These are phyloP conservation scores for Ramaria sp. DNA, from an alignment of 768 basidiomycete genomes.

Conservation along the genomic window DNA sequence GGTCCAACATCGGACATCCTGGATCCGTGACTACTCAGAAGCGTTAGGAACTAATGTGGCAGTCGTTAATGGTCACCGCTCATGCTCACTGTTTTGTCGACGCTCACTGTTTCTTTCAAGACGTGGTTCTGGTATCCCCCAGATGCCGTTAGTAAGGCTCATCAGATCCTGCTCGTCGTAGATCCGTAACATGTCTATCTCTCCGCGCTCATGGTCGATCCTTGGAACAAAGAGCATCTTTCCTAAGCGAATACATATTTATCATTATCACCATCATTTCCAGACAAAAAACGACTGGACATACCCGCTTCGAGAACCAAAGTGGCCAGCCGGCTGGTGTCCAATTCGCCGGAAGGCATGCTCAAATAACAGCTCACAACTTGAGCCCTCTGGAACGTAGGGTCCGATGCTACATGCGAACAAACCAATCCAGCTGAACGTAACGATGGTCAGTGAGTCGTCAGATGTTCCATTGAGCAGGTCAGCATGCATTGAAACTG, in stretches of 20 bases:
- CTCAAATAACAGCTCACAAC: conserved; percentile 68
- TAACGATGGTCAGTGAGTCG: conserved; percentile 15
- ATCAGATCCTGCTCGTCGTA: conserved; percentile 48
- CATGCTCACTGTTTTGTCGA: conserved; percentile 43
- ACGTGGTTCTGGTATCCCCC: conserved; percentile 70
- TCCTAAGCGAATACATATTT: conserved; percentile 24
- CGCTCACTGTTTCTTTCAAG: conserved; percentile 29
- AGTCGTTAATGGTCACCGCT: not conserved
- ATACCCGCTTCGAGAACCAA: conserved; percentile 46
- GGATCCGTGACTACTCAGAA: conserved; percentile 25
- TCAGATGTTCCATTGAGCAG: conserved; percentile 3
- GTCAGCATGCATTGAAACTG: conserved; percentile 48
- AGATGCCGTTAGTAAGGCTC: conserved; percentile 46
- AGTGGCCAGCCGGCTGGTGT: conserved; percentile 42
- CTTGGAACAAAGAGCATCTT: conserved; percentile 65
- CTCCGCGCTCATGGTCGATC: conserved; percentile 32
- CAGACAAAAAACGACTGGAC: conserved; percentile 11
- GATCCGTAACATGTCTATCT: conserved; percentile 61
- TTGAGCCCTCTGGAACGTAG: conserved; percentile 38
- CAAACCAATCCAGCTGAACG: conserved; percentile 1
- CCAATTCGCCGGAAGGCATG: conserved; percentile 65
- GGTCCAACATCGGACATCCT: conserved; percentile 36
- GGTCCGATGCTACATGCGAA: conserved; percentile 33
- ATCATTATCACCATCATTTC: too few species aligned
- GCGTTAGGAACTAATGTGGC: not conserved